Evolutionary conservation across 1,284 basidiomycete genomes (phyloP).

Genomic region (Fomitiporia mediterranea): DNA sequence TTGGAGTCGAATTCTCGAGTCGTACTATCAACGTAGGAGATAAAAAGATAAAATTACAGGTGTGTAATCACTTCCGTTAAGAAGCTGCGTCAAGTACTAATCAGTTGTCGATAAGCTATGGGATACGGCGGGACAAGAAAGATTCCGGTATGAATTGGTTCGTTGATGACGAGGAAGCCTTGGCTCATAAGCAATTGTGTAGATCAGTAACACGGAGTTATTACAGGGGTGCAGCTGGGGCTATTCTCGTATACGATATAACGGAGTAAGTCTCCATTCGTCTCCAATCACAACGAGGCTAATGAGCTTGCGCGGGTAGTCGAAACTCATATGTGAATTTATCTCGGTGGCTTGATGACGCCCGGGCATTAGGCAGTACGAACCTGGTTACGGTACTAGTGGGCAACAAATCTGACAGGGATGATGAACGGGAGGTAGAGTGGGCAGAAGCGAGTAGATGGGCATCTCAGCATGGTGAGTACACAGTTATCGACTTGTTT

Average conservation of each 20-base stretch:
- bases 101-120: conserved; percentile 58
- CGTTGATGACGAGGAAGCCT: conserved; percentile 10
- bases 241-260: conserved; percentile 94
- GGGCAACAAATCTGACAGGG: conserved; percentile 92
- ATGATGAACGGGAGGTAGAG: conserved; percentile 92
- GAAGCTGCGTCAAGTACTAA: not conserved
- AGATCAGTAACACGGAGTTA: conserved; percentile 97
- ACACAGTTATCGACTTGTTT: conserved; percentile 21
- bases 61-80: conserved; percentile 32
- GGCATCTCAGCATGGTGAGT: conserved; percentile 87
- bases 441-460: conserved; percentile 91
- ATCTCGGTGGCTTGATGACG: conserved; percentile 87
- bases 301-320: conserved; percentile 35
- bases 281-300: conserved; percentile 18
- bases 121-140: conserved; percentile 97
- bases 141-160: conserved; percentile 63
- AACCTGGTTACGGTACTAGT: conserved; percentile 89
- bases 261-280: conserved; percentile 61
- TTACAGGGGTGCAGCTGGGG: conserved; percentile 94
- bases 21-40: conserved; percentile 85
- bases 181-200: conserved; percentile 13
- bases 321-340: conserved; percentile 80
- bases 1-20: conserved; percentile 94
- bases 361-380: conserved; percentile 82
- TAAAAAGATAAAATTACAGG: conserved; percentile 92